Evolutionary conservation across 306 rosid species (phyloP).

Genomic region (Cucumis melo): DNA sequence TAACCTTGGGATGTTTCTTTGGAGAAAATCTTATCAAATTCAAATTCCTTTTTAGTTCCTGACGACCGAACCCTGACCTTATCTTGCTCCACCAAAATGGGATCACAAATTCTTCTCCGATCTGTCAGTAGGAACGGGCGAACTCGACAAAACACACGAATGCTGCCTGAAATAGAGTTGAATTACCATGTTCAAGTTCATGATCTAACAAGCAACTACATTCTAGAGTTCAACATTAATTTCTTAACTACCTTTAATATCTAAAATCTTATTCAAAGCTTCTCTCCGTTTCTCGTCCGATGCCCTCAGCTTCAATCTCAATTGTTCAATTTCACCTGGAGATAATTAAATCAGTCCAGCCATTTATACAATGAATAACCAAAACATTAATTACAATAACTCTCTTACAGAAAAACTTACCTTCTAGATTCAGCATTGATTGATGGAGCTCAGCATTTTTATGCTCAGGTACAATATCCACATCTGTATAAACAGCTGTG

Average conservation of each 20-base stretch:
- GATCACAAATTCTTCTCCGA: constrained; percentile 34
- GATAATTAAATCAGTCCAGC: constrained; percentile 15
- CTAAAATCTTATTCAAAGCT: constrained; percentile 73
- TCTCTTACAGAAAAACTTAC: constrained; percentile 15
- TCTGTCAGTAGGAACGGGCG: constrained; percentile 40
- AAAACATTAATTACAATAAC: background rate
- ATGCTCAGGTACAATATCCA: constrained; percentile 67
- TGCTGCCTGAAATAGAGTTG: constrained; percentile 40
- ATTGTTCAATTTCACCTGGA: constrained; percentile 52
- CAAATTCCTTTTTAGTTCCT: constrained; percentile 61
- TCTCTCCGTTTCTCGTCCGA: constrained; percentile 51
- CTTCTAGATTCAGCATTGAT: constrained; percentile 46
- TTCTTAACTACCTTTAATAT: constrained; percentile 55
- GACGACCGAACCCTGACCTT: constrained; percentile 44
- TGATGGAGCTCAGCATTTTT: constrained; percentile 38
- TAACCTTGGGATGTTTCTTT: constrained; percentile 75
- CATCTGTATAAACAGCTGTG: constrained; percentile 50
- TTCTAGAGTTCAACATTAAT: background rate
- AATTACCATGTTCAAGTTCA: background rate
- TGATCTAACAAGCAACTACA: background rate
- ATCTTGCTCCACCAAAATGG: constrained; percentile 47
- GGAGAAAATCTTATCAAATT: constrained; percentile 66
- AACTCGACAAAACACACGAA: constrained; percentile 77
- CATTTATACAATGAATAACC: background rate
- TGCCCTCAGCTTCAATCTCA: constrained; percentile 35